Base-by-base conservation (phyloP, 2,329 filamentous ascomycete species). In the Penicillium sp. region DNA sequence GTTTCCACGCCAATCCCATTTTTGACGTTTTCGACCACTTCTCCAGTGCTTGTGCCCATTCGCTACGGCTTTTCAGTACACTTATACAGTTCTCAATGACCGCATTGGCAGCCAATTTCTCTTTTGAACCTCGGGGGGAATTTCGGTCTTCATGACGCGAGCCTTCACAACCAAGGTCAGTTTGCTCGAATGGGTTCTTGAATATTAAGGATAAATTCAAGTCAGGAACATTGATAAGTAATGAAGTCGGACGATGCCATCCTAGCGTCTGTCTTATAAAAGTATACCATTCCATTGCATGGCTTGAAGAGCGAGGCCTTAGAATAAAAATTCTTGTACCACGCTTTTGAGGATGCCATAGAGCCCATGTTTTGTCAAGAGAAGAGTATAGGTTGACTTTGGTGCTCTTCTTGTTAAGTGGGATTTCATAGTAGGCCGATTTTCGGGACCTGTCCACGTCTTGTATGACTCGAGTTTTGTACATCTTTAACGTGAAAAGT, bases 261-360 rank as follows among this genome's bases (percentile, higher is more conserved):
- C 85, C 85, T 20, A 88, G 72, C 7, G 81, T 74, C 52, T 82
- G 81, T 12, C 80, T 76, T 14, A 88, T 73, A 61, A 87, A 87
- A 0, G 84, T 87, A 65, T 85, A 87, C 85, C 85, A 88, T 66
- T 88, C 85, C 9, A 86, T 81, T 6, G 84, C 82, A 63, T 82
- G 82, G 5, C 83, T 81, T 2, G 79, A 77, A 18, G 85, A 85
- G 12, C 81, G 79, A 5, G 85, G 79, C 28, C 83, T 79, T 69
- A 88, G 78, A 59, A 88, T 84, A 61, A 81, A 82, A 52, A 88
- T 85, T 33, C 77, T 76, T 1, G 82, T 85, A 3, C 83, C 79
- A 18, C 69, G 71, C 55, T 77, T 78, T 58, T 75, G 74, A 3
- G 81, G 80, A 30, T 80, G 75, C 79, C 84, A 88, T 9, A 88